Evolutionary conservation across 768 basidiomycete species (phyloP).

Genomic region (Dacryopinax spathularia): DNA sequence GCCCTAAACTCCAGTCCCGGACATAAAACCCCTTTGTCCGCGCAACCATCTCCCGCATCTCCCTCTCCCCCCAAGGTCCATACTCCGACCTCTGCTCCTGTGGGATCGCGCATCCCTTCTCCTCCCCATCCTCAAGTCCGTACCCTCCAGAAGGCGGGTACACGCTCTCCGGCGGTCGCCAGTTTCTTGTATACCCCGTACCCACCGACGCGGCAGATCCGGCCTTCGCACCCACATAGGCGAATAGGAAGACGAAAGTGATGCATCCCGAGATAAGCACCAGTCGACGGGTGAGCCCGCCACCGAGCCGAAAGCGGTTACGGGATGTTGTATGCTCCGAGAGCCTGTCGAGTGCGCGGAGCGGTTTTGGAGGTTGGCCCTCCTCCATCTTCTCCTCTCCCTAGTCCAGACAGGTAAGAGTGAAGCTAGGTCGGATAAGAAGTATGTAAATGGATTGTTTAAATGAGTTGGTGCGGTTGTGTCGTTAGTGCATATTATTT

Average conservation of each 20-base stretch:
- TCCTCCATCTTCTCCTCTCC: slow-evolving; percentile 4
- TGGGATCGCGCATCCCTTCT: not conserved
- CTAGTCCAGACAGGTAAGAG: not conserved
- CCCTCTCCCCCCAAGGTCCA: not conserved
- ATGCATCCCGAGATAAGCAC: not conserved
- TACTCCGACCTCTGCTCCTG: not conserved
- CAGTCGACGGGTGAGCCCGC: not conserved
- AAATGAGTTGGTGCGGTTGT: too few species aligned
- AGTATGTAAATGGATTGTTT: too few species aligned
- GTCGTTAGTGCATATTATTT: too few species aligned
- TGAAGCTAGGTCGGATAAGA: not conserved
- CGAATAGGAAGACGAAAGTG: not conserved
- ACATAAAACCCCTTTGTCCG: slow-evolving; percentile 10
- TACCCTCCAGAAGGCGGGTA: too few species aligned
- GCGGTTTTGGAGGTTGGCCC: not conserved
- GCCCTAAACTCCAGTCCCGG: slow-evolving; percentile 6
- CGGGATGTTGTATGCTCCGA: not conserved
- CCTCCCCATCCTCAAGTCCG: not conserved
- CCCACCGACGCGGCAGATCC: not conserved
- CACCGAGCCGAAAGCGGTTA: not conserved
- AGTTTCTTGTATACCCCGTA: not conserved
- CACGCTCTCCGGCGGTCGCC: not conserved
- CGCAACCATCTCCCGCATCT: not conserved
- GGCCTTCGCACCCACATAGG: not conserved
- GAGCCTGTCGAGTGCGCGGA: not conserved